phyloP scores from a whole-genome alignment of 108 stramenopile species.

The Parmales sp. region DNA sequence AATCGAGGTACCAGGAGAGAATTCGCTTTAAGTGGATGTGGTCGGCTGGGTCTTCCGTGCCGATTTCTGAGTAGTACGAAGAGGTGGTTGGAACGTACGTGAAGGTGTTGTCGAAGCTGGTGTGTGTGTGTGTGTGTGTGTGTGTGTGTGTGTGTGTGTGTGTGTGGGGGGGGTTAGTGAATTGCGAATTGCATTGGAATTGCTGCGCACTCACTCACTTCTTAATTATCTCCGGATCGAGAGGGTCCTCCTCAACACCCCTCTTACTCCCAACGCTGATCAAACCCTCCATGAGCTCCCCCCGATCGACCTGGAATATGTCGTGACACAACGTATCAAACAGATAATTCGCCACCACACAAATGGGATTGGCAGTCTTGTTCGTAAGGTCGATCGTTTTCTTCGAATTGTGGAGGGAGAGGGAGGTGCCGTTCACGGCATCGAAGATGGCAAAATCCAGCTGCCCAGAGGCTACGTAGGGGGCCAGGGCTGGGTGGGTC shows the following conservation, averaged over 20 bases:
- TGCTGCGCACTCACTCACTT: too few relatives aligned
- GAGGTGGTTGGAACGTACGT: background rate
- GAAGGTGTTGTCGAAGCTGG: background rate
- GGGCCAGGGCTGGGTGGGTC: constrained; percentile 30
- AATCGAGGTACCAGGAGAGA: constrained; percentile 41
- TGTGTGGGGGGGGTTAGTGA: too few relatives aligned
- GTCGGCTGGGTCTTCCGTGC: background rate
- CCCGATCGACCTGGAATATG: constrained; percentile 10
- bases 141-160: too few relatives aligned
- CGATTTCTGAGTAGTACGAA: background rate
- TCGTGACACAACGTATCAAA: constrained; percentile 59
- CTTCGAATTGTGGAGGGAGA: background rate
- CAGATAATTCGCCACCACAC: constrained; percentile 55
- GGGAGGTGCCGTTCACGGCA: constrained; percentile 35
- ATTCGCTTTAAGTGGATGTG: constrained; percentile 8
- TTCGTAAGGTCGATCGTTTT: background rate
- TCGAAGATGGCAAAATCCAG: constrained; percentile 60
- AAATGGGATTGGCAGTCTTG: constrained; percentile 35
- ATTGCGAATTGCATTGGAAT: background rate
- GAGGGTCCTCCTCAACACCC: constrained; percentile 29
- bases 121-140: too few relatives aligned
- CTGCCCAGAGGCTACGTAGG: constrained; percentile 34
- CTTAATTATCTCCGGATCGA: constrained; percentile 56
- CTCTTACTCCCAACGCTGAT: constrained; percentile 31
- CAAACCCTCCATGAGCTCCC: constrained; percentile 21